These are phyloP conservation scores for Apiospora sp. DNA, from an alignment of 2,329 filamentous ascomycete genomes.

Conservation along the genomic window DNA sequence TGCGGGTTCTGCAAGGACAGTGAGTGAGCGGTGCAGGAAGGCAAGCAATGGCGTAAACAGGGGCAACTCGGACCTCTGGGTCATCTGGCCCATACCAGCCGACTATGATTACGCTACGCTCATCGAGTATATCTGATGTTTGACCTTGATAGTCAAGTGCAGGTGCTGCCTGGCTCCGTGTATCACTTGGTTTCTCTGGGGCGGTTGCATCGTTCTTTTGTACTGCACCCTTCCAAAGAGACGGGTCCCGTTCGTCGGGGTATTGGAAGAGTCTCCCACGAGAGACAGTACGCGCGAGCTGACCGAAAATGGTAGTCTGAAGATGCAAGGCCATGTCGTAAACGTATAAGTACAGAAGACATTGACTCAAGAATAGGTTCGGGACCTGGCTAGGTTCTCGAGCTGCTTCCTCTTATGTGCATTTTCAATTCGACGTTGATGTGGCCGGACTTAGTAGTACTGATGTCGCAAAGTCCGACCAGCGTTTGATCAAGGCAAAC, in stretches of 20 bases:
- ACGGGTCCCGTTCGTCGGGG: conserved; percentile 55
- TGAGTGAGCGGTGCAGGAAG: conserved; percentile 25
- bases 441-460: background rate
- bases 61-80: conserved; percentile 42
- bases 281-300: conserved; percentile 49
- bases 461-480: background rate
- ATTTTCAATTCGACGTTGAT: background rate
- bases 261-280: conserved; percentile 48
- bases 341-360: background rate
- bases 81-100: conserved; percentile 60
- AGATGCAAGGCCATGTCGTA: conserved; percentile 39
- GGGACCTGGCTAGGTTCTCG: background rate
- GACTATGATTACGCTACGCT: conserved; percentile 58
- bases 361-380: background rate
- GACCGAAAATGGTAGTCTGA: conserved; percentile 51
- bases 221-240: conserved; percentile 56
- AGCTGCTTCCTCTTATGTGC: background rate
- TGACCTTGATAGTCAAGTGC: conserved; percentile 30
- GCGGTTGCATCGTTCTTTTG: background rate
- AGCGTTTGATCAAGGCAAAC: background rate
- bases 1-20: conserved; percentile 38
- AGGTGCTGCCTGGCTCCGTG: conserved; percentile 54
- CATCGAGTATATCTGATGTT: conserved; percentile 54
- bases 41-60: background rate
- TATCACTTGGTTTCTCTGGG: conserved; percentile 54